Evolutionary conservation across 2,329 filamentous ascomycete genomes (phyloP).

Genomic region (Penicillium sp.): DNA sequence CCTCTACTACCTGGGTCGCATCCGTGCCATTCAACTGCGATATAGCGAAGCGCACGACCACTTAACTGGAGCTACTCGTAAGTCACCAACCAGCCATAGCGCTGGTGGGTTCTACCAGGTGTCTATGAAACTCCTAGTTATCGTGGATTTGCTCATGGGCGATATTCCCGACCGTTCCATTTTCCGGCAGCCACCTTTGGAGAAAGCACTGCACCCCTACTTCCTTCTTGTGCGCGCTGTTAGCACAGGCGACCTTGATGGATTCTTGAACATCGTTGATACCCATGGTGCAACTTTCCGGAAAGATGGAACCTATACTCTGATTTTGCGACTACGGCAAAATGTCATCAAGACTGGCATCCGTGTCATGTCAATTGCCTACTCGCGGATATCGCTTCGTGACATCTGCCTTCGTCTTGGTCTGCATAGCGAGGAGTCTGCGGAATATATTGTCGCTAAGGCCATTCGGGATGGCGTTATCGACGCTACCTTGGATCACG

Average conservation of each 20-base stretch:
- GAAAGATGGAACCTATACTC: constrained; percentile 88
- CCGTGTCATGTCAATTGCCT: constrained; percentile 97
- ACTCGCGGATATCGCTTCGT: constrained; percentile 92
- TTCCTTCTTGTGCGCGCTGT: constrained; percentile 92
- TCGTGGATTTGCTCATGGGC: constrained; percentile 96
- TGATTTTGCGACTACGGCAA: constrained; percentile 90
- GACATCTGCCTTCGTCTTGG: constrained; percentile 96
- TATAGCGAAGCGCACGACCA: constrained; percentile 98
- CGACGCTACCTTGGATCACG: constrained; percentile 88
- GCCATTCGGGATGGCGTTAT: constrained; percentile 97
- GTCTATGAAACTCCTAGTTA: constrained; percentile 90
- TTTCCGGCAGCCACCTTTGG: constrained; percentile 84
- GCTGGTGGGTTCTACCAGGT: constrained; percentile 94
- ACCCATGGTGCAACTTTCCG: constrained; percentile 80
- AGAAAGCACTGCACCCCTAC: constrained; percentile 86
- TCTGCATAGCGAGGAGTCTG: constrained; percentile 91
- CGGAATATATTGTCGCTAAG: constrained; percentile 98
- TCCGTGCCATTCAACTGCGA: constrained; percentile 90
- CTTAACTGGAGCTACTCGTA: constrained; percentile 86
- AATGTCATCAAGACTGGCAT: constrained; percentile 99
- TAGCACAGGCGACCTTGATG: constrained; percentile 90
- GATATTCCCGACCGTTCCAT: constrained; percentile 94
- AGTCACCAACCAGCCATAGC: constrained; percentile 83
- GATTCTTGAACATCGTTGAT: constrained; percentile 83
- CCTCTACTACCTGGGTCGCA: constrained; percentile 94